phyloP scores from a whole-genome alignment of 495 filamentous ascomycete species.

The Penicillium ochrochloron region DNA sequence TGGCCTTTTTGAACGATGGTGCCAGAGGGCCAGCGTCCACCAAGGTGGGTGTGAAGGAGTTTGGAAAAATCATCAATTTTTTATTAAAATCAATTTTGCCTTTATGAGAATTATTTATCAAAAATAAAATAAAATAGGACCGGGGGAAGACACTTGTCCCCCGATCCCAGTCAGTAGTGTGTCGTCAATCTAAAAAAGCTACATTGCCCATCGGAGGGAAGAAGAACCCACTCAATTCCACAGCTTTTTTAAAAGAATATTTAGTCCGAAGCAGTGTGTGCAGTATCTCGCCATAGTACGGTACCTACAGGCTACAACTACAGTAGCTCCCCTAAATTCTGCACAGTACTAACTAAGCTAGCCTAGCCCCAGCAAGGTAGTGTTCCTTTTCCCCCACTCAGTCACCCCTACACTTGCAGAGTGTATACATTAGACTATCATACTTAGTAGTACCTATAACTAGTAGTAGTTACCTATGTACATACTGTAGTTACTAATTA shows the following conservation, averaged over 20 bases:
- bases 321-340: slow-evolving; percentile 2
- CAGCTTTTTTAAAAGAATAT: slow-evolving; percentile 16
- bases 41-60: slow-evolving; percentile 11
- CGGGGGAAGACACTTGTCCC: slow-evolving; percentile 9
- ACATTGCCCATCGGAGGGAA: slow-evolving; percentile 7
- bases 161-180: slow-evolving; percentile 1
- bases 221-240: slow-evolving; percentile 26
- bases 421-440: neutral
- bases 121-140: slow-evolving; percentile 8
- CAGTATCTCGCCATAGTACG: neutral
- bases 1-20: slow-evolving; percentile 10
- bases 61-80: slow-evolving; percentile 3
- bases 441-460: no score
- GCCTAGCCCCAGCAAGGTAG: neutral
- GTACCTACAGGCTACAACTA: slow-evolving; percentile 9
- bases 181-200: slow-evolving; percentile 1
- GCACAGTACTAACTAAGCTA: slow-evolving; percentile 1
- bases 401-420: neutral
- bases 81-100: neutral
- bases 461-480: no score
- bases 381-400: neutral
- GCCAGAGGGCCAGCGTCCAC: slow-evolving; percentile 5
- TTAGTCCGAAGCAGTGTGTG: neutral
- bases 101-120: slow-evolving; percentile 2
- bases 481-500: no score